These are phyloP conservation scores for Sporothrix globosa DNA, from an alignment of 2,329 filamentous ascomycete species.

Conservation along the genomic window DNA sequence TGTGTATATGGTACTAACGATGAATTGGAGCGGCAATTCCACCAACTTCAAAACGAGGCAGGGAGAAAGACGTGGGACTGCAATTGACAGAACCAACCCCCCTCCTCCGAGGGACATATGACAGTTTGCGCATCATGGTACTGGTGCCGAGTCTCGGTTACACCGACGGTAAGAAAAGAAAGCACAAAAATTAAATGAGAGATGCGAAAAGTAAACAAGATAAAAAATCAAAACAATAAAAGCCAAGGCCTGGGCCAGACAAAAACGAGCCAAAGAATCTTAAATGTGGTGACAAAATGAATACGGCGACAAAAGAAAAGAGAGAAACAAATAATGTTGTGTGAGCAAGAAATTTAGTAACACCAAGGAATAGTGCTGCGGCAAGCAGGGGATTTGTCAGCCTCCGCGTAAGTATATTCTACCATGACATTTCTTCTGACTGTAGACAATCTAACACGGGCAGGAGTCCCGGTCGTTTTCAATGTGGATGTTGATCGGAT, in stretches of 20 bases:
- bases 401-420: neutral
- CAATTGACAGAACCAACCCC: neutral
- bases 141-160: too few species aligned
- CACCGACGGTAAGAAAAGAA: too few species aligned
- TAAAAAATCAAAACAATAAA: too few species aligned
- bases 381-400: neutral
- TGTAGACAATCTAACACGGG: conserved; percentile 64
- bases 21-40: neutral
- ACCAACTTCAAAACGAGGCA: neutral
- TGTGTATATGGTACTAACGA: neutral
- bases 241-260: too few species aligned
- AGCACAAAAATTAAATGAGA: too few species aligned
- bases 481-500: conserved; percentile 97
- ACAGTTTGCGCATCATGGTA: too few species aligned
- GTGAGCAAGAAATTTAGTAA: neutral
- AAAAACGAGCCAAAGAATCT: too few species aligned
- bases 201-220: too few species aligned
- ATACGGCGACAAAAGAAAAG: neutral
- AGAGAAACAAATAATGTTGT: neutral
- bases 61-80: neutral
- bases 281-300: too few species aligned
- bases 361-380: neutral
- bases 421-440: neutral
- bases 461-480: conserved; percentile 92
- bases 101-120: neutral